These are phyloP conservation scores for Sordariomycetes sp. DNA, from an alignment of 2,329 filamentous ascomycete species.

Conservation along the genomic window DNA sequence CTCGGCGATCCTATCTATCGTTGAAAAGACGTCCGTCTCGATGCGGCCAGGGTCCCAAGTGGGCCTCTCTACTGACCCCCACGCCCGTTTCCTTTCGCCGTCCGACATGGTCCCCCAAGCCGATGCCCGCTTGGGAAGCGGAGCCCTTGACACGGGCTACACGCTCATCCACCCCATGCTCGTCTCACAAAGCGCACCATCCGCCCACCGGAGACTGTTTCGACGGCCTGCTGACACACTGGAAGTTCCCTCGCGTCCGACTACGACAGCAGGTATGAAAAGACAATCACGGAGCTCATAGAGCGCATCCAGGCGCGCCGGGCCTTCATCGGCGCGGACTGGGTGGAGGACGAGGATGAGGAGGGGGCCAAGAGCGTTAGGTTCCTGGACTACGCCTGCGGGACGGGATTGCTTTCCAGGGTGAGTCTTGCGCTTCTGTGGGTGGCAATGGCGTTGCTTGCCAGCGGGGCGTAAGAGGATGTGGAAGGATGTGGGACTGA, in stretches of 20 bases:
- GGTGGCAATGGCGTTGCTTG: too few relatives aligned
- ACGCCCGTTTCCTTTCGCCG: background rate
- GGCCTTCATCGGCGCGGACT: constrained; percentile 49
- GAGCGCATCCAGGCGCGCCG: constrained; percentile 36
- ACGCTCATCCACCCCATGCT: background rate
- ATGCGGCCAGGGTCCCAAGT: too few relatives aligned
- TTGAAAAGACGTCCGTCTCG: too few relatives aligned
- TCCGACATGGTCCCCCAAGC: too few relatives aligned
- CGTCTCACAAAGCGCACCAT: background rate
- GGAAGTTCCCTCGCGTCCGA: constrained; percentile 20
- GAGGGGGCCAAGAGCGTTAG: constrained; percentile 24
- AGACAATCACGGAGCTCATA: constrained; percentile 38
- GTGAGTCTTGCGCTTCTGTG: constrained; percentile 26
- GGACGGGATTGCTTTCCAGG: constrained; percentile 52
- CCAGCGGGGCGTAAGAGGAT: background rate
- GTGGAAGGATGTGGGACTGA: background rate
- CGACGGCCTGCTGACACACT: background rate
- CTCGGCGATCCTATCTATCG: too few relatives aligned
- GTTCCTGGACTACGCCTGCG: constrained; percentile 66
- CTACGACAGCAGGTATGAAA: constrained; percentile 44
- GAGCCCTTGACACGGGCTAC: too few relatives aligned
- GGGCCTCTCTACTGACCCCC: background rate
- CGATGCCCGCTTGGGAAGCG: too few relatives aligned
- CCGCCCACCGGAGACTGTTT: too few relatives aligned
- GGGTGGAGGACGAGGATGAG: constrained; percentile 25